These are phyloP conservation scores for Silene uniflora DNA, from an alignment of 148 eudicot genomes.

Conservation along the genomic window DNA sequence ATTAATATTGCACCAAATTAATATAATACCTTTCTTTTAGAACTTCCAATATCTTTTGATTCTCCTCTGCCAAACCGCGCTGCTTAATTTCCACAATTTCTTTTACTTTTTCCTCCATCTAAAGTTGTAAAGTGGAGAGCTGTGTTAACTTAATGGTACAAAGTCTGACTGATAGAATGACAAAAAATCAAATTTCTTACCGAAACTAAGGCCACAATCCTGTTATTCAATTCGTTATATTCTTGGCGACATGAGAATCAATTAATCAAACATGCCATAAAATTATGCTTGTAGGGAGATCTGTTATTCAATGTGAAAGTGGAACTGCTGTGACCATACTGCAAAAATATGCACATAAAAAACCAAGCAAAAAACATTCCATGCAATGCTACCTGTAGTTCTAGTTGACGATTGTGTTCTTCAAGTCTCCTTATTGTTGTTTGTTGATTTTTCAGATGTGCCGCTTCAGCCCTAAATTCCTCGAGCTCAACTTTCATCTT, in stretches of 20 bases:
- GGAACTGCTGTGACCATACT: background rate
- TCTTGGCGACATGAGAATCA: background rate
- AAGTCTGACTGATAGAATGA: background rate
- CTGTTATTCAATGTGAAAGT: background rate
- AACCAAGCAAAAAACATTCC: background rate
- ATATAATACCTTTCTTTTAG: too few species aligned
- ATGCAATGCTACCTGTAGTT: constrained; percentile 62
- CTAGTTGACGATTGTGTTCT: constrained; percentile 90
- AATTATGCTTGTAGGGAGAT: background rate
- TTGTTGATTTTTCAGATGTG: constrained; percentile 96
- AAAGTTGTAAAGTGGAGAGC: constrained; percentile 1
- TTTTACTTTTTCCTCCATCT: constrained; percentile 98
- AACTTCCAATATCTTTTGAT: too few species aligned
- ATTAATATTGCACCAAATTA: background rate
- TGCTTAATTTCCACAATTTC: constrained; percentile 87
- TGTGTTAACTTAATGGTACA: background rate
- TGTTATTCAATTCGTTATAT: background rate
- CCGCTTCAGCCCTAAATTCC: constrained; percentile 81
- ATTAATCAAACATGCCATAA: background rate
- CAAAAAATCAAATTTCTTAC: background rate
- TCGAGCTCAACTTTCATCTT: constrained; percentile 98
- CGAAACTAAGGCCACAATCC: background rate
- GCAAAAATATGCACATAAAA: background rate
- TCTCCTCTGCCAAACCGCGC: constrained; percentile 59
- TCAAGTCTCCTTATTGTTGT: constrained; percentile 96